phyloP scores from a whole-genome alignment of 2,329 filamentous ascomycete species.

The Neofusicoccum sp. region DNA sequence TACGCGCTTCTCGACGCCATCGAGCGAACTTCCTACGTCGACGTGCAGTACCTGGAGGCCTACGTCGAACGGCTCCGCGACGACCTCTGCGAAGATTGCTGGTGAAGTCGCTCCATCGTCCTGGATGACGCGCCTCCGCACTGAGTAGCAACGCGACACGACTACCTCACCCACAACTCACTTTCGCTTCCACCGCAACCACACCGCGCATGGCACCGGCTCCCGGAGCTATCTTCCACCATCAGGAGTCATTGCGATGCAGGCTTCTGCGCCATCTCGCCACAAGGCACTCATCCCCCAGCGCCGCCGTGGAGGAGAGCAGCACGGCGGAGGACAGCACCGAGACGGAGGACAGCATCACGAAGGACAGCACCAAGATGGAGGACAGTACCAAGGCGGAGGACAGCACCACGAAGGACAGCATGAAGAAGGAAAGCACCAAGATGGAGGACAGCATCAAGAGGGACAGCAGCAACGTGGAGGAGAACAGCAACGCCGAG shows the following conservation, averaged over 20 bases:
- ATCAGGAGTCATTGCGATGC: background rate
- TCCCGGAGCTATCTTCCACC: background rate
- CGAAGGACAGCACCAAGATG: too few species aligned
- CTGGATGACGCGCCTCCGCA: background rate
- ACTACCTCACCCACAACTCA: background rate
- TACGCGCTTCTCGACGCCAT: slow-evolving; percentile 30
- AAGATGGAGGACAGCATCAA: too few species aligned
- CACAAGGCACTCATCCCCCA: too few species aligned
- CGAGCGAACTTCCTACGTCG: slow-evolving; percentile 21
- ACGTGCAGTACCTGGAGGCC: slow-evolving; percentile 26
- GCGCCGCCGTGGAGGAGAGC: too few species aligned
- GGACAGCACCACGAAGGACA: too few species aligned
- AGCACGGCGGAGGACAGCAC: too few species aligned
- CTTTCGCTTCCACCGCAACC: too few species aligned
- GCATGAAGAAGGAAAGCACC: too few species aligned
- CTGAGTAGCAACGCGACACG: background rate
- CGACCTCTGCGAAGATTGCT: slow-evolving; percentile 28
- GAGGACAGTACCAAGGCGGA: too few species aligned
- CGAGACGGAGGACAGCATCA: too few species aligned
- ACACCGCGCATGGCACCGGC: background rate
- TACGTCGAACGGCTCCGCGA: slow-evolving; percentile 28
- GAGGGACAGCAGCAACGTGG: background rate
- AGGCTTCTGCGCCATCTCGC: background rate
- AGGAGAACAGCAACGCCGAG: too few species aligned
- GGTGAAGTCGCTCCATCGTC: slow-evolving; percentile 24